A percentile compares a stretch with the other conserved stretches of the same genome.
Evolutionary conservation across 805 yeast species (phyloP).

Genomic region (Candida qinlingensis): DNA sequence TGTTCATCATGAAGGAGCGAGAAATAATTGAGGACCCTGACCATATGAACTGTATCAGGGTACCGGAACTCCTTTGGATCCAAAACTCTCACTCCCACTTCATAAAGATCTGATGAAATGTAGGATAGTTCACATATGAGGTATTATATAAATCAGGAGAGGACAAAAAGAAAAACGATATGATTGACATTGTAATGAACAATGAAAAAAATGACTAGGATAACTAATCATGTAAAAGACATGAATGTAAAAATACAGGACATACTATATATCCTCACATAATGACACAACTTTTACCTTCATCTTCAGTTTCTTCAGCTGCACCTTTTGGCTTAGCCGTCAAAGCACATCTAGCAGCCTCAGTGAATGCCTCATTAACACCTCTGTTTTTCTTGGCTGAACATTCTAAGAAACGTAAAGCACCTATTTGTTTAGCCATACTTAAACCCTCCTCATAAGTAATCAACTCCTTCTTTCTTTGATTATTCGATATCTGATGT

Average conservation of each 20-base stretch:
- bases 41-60: too few relatives aligned
- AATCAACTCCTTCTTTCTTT: slow-evolving; percentile 44
- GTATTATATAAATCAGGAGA: too few relatives aligned
- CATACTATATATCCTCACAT: slow-evolving; percentile 27
- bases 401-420: slow-evolving; percentile 91
- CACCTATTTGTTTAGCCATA: slow-evolving; percentile 91
- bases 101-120: too few relatives aligned
- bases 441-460: slow-evolving; percentile 90
- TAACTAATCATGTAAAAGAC: too few relatives aligned
- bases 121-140: too few relatives aligned
- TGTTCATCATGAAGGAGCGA: too few relatives aligned
- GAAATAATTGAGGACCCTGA: too few relatives aligned
- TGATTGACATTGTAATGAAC: too few relatives aligned
- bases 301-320: slow-evolving; percentile 36
- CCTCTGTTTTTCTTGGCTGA: slow-evolving; percentile 95
- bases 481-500: slow-evolving; percentile 26
- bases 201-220: too few relatives aligned
- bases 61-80: too few relatives aligned
- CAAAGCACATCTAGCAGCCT: slow-evolving; percentile 95
- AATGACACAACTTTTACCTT: slow-evolving; percentile 32
- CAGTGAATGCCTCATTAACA: slow-evolving; percentile 98
- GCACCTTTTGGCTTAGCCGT: slow-evolving; percentile 83
- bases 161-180: too few relatives aligned
- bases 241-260: neutral
- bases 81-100: too few relatives aligned